phyloP scores from a whole-genome alignment of 139 green algal species.

The Auxenochlorella pyrenoidosa region DNA sequence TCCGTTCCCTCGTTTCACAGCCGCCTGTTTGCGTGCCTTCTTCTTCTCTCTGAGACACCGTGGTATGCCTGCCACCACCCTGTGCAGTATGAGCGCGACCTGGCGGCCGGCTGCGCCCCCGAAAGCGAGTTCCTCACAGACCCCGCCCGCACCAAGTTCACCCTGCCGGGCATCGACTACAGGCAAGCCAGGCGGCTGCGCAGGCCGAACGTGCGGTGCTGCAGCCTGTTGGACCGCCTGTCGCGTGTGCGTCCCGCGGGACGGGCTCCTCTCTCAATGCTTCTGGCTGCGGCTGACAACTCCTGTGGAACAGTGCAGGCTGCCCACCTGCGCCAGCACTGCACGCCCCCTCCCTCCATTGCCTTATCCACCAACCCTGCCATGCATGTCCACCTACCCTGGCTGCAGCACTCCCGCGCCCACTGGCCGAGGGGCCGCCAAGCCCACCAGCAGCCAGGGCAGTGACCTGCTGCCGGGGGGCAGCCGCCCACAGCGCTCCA shows the following conservation, averaged over 20 bases:
- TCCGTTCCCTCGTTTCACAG: too few relatives aligned
- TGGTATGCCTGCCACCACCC: neutral
- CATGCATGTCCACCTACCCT: neutral
- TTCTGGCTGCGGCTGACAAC: neutral
- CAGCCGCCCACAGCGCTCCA: neutral
- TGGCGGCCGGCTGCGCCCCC: conserved; percentile 41
- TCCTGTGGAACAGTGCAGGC: neutral
- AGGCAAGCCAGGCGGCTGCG: neutral
- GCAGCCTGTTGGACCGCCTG: neutral
- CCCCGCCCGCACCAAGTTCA: conserved; percentile 25
- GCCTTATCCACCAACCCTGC: too few relatives aligned
- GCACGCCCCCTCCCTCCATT: neutral
- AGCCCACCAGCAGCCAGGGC: neutral
- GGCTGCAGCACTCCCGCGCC: neutral
- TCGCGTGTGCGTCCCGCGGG: too few relatives aligned
- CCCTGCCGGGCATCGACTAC: conserved; percentile 42
- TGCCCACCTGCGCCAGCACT: too few relatives aligned
- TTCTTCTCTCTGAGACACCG: too few relatives aligned
- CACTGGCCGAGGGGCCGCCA: neutral
- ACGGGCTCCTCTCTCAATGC: too few relatives aligned
- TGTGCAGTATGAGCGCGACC: conserved; percentile 48
- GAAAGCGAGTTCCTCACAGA: conserved; percentile 37
- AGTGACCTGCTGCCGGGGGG: neutral
- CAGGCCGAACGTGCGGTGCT: neutral
- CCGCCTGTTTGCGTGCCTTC: too few relatives aligned